Base-by-base conservation (phyloP, 306 rosid species). In the Sphenostylis stenocarpa region DNA sequence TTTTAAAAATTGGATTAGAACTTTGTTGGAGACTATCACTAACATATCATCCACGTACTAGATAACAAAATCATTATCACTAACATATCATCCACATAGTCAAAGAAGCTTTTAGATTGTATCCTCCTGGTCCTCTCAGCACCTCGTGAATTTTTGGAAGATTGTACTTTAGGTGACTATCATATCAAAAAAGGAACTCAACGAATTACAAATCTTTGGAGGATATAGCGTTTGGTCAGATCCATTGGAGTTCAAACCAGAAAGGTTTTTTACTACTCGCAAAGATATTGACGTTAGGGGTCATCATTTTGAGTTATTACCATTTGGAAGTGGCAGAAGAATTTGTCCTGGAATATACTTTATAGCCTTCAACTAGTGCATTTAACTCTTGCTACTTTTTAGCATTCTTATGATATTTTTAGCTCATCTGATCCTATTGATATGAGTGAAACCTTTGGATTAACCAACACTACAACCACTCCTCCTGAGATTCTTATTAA, bases 221-320 rank as follows among this genome's bases (percentile, higher is more conserved):
- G 21, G 60, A 21, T 53, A 0, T 1, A 21, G 2, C 10, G 29
- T 53, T 53, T 53, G 60, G 60, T 3, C 24, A 7, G 13, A 51
- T 51, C 14, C 57, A 19, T 19, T 51, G 1, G 26, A 51, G 1
- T 80, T 80, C 11, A 73, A 67, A 12, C 84, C 84, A 16, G 71
- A 80, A 66, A 73, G 84, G 14, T 80, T 80, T 9, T 66, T 80
- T 7, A 80, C 72, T 2, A 80, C 65, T 67, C 76, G 74, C 13
- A 74, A 67, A 74, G 58, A 80, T 7, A 11, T 80, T 74, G 76
- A 80, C 14, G 16, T 74, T 4, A 67, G 38, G 6, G 84, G 84
- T 11, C 62, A 44, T 2, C 56, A 80, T 71, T 79, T 72, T 41
- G 83, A 62, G 56, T 5, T 79, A 7, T 36, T 79, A 7, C 83